These are phyloP conservation scores for Cladophialophora chaetospira DNA, from an alignment of 2,329 filamentous ascomycete genomes.

Conservation along the genomic window DNA sequence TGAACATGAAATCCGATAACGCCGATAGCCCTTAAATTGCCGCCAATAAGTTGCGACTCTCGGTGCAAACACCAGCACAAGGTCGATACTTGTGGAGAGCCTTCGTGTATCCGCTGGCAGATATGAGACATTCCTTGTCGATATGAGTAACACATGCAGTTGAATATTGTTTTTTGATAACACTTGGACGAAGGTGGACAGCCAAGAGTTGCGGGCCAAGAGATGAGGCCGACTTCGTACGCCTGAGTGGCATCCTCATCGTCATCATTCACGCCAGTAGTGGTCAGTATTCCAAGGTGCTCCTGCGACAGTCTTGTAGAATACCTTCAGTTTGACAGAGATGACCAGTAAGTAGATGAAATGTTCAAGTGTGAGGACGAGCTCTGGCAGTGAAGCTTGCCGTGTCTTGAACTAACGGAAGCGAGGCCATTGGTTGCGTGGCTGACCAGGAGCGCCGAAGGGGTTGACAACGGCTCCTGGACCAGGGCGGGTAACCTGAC, in stretches of 20 bases:
- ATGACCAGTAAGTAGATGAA: constrained; percentile 33
- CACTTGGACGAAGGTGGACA: constrained; percentile 15
- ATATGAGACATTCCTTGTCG: constrained; percentile 23
- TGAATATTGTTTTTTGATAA: constrained; percentile 16
- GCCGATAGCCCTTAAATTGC: constrained; percentile 21
- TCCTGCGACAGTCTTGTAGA: constrained; percentile 31
- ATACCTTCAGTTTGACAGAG: constrained; percentile 32
- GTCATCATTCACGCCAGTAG: constrained; percentile 19
- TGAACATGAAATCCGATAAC: constrained; percentile 22
- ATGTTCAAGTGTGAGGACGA: constrained; percentile 18
- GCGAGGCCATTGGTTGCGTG: constrained; percentile 52
- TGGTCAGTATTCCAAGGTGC: constrained; percentile 34
- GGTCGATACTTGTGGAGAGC: constrained; percentile 1
- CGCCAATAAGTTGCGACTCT: constrained; percentile 16
- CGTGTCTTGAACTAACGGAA: constrained; percentile 53
- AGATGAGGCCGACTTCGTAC: constrained; percentile 17
- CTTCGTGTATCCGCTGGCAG: constrained; percentile 7
- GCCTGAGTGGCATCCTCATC: constrained; percentile 15
- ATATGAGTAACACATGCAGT: constrained; percentile 25
- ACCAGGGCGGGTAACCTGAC: constrained; percentile 82
- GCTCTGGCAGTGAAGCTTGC: background rate
- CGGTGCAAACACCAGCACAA: constrained; percentile 4
- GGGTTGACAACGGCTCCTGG: constrained; percentile 69
- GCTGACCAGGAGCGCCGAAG: constrained; percentile 57
- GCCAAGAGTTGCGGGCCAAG: constrained; percentile 28